Evolutionary conservation across 441 rosid species (phyloP).

Genomic region (Corymbia citriodora): DNA sequence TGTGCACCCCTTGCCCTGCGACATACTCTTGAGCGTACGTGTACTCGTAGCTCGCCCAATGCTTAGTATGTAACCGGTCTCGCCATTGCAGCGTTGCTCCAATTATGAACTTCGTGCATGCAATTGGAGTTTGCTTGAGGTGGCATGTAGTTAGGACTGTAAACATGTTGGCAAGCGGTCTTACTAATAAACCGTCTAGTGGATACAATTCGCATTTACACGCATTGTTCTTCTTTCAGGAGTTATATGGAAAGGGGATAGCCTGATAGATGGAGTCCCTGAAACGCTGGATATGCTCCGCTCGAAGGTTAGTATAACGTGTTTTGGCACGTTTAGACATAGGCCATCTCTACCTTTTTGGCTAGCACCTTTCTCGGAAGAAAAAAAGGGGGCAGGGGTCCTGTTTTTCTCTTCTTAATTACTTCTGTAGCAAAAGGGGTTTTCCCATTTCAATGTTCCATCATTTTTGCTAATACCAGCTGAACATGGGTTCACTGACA

Average conservation of each 20-base stretch:
- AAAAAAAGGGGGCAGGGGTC: not conserved
- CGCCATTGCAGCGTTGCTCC: rapidly evolving
- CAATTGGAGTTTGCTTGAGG: not conserved
- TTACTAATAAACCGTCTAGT: not conserved
- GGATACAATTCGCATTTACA: not conserved
- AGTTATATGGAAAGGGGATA: conserved; percentile 80
- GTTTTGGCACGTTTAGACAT: not conserved
- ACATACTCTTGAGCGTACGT: not conserved
- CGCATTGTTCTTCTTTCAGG: conserved; percentile 22
- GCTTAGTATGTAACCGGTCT: not conserved
- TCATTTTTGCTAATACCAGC: not conserved
- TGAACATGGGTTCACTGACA: not conserved
- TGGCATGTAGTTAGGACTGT: not conserved
- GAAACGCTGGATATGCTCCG: conserved; percentile 79
- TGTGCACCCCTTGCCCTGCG: not conserved
- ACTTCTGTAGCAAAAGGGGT: not conserved
- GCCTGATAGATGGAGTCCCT: conserved; percentile 68
- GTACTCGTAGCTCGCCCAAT: not conserved
- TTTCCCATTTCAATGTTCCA: not conserved
- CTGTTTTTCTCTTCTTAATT: not conserved
- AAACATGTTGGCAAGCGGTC: not conserved
- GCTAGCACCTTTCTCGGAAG: not conserved
- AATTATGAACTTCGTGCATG: not conserved
- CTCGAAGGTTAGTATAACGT: conserved; percentile 33
- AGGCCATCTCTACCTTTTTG: not conserved